Conservation (phyloP, 306 rosid genomes). For the Trifolium pratense region DNA sequence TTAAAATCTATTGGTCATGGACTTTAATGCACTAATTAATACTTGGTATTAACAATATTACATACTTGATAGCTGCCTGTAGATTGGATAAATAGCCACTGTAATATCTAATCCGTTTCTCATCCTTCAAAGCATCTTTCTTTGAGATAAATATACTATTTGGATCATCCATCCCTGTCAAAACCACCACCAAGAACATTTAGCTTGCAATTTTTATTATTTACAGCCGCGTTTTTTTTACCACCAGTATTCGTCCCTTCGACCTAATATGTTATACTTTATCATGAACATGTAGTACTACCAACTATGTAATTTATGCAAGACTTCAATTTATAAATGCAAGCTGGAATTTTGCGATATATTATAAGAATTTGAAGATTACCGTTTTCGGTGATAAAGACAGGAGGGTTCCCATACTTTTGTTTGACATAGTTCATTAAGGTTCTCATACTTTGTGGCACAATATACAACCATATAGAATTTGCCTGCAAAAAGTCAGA, state of each 20-base stretch:
- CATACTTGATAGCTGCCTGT: slow-evolving; percentile 60
- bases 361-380: slow-evolving; percentile 37
- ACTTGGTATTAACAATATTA: neutral
- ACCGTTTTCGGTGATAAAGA: slow-evolving; percentile 91
- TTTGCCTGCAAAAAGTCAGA: slow-evolving; percentile 74
- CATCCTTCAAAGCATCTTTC: slow-evolving; percentile 75
- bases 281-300: neutral
- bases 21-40: neutral
- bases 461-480: slow-evolving; percentile 92
- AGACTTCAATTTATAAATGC: slow-evolving; percentile 12
- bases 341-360: slow-evolving; percentile 6
- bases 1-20: neutral
- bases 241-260: too few relatives aligned
- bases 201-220: too few relatives aligned
- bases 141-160: slow-evolving; percentile 55
- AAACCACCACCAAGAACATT: slow-evolving; percentile 21
- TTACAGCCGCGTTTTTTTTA: too few relatives aligned
- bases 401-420: slow-evolving; percentile 80
- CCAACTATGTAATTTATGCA: neutral
- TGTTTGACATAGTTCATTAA: slow-evolving; percentile 83
- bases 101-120: slow-evolving; percentile 76
- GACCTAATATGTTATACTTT: neutral
- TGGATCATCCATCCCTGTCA: slow-evolving; percentile 92
- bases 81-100: slow-evolving; percentile 68
- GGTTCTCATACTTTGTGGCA: slow-evolving; percentile 84